These are phyloP conservation scores for Endogone sp. DNA, from an alignment of 192 early-diverging fungal species.

Conservation along the genomic window DNA sequence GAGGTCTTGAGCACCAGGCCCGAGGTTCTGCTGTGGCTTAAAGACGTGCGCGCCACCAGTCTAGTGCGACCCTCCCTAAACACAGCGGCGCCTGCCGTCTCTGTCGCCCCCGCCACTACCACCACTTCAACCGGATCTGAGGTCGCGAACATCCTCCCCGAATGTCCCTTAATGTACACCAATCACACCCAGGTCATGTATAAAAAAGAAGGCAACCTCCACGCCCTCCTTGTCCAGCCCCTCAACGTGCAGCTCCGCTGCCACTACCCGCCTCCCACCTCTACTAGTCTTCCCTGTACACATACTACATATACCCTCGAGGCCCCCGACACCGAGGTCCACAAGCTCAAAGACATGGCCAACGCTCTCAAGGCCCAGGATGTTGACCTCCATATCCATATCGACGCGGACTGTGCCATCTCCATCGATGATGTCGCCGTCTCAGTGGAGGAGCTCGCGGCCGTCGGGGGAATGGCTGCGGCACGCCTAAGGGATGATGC, in stretches of 20 bases:
- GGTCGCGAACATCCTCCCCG: neutral
- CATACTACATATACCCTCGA: conserved; percentile 10
- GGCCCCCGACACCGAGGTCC: conserved; percentile 3
- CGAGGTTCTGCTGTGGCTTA: conserved; percentile 35
- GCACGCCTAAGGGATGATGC: neutral
- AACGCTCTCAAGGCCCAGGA: conserved; percentile 14
- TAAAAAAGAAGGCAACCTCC: conserved; percentile 12
- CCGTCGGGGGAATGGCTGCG: neutral
- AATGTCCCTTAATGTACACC: neutral
- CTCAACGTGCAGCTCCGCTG: conserved; percentile 14
- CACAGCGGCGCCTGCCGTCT: neutral
- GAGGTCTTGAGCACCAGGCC: conserved; percentile 4
- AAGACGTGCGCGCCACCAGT: conserved; percentile 28
- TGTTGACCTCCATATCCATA: conserved; percentile 1
- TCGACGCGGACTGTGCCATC: conserved; percentile 24
- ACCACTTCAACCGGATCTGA: too few relatives aligned
- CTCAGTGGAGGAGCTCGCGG: neutral
- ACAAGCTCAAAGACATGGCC: conserved; percentile 21
- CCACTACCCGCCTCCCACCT: neutral
- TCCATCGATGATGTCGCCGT: conserved; percentile 21
- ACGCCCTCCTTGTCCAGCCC: conserved; percentile 26
- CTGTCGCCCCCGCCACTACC: neutral
- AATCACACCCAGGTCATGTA: conserved; percentile 21
- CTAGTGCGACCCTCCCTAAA: conserved; percentile 4
- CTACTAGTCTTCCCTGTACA: neutral